Base-by-base conservation (phyloP, 305 asterid genomes). In the Fraxinus baroniana region DNA sequence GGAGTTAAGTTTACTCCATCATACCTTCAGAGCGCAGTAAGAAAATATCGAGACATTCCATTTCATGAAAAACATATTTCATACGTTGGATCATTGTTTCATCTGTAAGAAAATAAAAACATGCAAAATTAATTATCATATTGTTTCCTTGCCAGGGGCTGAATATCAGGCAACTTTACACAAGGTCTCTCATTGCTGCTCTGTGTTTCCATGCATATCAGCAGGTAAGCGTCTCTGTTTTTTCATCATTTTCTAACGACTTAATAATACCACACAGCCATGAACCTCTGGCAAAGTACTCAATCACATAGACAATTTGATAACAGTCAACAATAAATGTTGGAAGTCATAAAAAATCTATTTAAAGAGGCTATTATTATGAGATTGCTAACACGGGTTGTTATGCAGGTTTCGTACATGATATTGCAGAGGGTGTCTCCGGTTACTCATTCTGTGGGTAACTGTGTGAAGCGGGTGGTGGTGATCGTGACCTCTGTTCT, bases 151-250 rank as follows among this genome's bases (percentile, higher is more conserved):
- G 81, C 52, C 80, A 89, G 92, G 90, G 88, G 24, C 39, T 86
- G 83, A 86, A 88, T 82, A 84, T 88, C 77, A 83, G 72, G 74
- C 92, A 90, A 81, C 17, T 90, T 10, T 90, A 83, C 87, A 77
- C 78, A n/a, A 88, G 90, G 75, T 90, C 92, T 82, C 79, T 90
- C 79, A 0, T 90, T 68, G 92, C 90, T 82, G 92, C 91, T 37
- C 87, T 86, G 72, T 83, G 92, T 88, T 90, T 90, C 91, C 92
- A 90, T 86, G 92, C 92, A 24, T 90, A 90, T 82, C 91, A 90
- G 73, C 92, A 90, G 89, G 92, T 88, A 84, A 28, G 77, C 41
- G 13, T 24, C 77, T 52, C 76, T 1, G 9, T 2, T 71, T 30
- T 71, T 33, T 71, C 30, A 7, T 18, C 30, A 7, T 60, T 60